A percentile compares a stretch with the other conserved stretches of the same genome.
phyloP scores from a whole-genome alignment of 2,329 filamentous ascomycete species.

The Apiospora saccharicola region DNA sequence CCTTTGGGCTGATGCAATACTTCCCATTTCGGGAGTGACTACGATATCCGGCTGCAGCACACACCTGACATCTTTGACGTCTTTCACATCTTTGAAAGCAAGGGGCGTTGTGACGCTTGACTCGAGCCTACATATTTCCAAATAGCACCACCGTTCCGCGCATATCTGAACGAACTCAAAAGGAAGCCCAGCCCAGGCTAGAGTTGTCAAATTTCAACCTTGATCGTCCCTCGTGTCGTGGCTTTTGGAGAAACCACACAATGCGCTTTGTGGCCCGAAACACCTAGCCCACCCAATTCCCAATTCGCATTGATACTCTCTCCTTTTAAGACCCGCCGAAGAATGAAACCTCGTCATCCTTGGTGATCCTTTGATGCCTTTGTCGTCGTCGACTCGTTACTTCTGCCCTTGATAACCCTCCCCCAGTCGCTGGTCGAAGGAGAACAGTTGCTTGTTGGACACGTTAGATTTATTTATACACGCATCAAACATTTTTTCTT shows the following conservation, averaged over 20 bases:
- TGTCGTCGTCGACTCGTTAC: background rate
- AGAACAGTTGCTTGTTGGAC: slow-evolving; percentile 13
- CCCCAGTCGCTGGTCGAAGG: slow-evolving; percentile 12
- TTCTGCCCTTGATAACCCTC: slow-evolving; percentile 11
- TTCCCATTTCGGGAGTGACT: background rate
- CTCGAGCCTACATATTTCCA: background rate
- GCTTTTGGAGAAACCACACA: slow-evolving; percentile 8
- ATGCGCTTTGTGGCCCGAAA: slow-evolving; percentile 20
- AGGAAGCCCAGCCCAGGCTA: background rate
- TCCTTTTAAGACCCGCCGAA: slow-evolving; percentile 12
- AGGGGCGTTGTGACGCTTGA: background rate
- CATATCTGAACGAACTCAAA: background rate
- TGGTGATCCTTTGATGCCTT: slow-evolving; percentile 10
- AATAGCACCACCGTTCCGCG: background rate
- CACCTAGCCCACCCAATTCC: background rate
- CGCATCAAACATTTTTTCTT: background rate
- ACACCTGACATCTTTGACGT: background rate
- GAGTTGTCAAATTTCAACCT: slow-evolving; percentile 9
- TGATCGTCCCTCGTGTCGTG: background rate
- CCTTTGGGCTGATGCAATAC: background rate
- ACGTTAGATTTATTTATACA: slow-evolving; percentile 1
- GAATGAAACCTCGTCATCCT: slow-evolving; percentile 19
- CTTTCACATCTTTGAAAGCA: background rate
- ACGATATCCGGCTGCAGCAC: slow-evolving; percentile 17
- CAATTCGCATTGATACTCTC: slow-evolving; percentile 10